Evolutionary conservation across 2,329 filamentous ascomycete genomes (phyloP), one percentile per base, ranked within the genome.

Genomic region (Fusarium vanettenii): DNA sequence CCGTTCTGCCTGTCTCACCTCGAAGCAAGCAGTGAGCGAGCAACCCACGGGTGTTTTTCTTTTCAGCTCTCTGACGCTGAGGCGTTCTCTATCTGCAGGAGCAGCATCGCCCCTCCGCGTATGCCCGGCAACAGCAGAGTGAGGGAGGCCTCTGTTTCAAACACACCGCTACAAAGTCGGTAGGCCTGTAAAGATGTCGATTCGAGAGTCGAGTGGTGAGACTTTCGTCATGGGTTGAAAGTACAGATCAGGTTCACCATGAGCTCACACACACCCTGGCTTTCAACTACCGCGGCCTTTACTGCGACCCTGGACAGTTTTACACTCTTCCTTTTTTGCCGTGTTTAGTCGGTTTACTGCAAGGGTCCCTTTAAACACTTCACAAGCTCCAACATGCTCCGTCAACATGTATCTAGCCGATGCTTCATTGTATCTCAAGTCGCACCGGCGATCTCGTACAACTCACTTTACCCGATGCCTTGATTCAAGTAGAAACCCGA

Each of bases 371-470:
- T 55, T 8, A 29, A 13, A 22, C n/a, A 20, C 10, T 9, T 20
- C 25, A 6, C 16, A 6, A 14, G 41, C 3, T 5, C 20, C 22
- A 45, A 45, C 41, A 48, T 31, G 14, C 48, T 29, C 48, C 25
- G 10, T 33, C 50, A 56, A 41, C 20, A 59, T 67, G 66, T 61
- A 67, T 37, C 59, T 60, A 71, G 57, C 67, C 67, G 52, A 33
- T 11, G 31, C 60, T 56, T 43, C 41, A 43, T 67, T 43, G 59
- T 60, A 33, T 29, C 43, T 63, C 20, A 45, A 64, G 60, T 65
- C 64, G 50, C 63, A 71, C 20, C 13, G 22, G 37, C 35, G 33
- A 56, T 63, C 60, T 71, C 64, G 64, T 69, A 62, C 71, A 69
- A 72, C 50, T 33, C 37, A 25, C 25, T 64, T 41, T 27, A 65